phyloP scores from a whole-genome alignment of 2,329 filamentous ascomycete genomes.

The Orbilia quercus region DNA sequence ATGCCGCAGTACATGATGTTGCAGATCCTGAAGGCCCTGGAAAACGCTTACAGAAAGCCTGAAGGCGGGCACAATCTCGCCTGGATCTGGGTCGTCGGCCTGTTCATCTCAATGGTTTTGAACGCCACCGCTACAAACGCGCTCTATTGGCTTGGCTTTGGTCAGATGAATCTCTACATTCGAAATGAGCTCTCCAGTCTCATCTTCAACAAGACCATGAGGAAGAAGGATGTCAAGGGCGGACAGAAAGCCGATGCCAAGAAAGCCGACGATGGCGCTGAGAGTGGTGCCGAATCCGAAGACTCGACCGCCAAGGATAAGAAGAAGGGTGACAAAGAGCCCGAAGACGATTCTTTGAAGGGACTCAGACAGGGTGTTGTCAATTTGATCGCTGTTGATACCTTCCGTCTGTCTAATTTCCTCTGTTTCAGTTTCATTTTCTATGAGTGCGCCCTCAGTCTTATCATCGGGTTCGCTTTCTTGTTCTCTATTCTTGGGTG shows the following conservation, averaged over 20 bases:
- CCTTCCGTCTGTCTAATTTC: conserved; percentile 76
- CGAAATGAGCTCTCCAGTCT: conserved; percentile 76
- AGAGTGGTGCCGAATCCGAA: conserved; percentile 35
- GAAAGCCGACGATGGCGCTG: conserved; percentile 61
- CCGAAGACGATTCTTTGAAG: conserved; percentile 68
- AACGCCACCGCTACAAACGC: conserved; percentile 32
- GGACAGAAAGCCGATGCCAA: conserved; percentile 66
- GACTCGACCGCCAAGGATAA: conserved; percentile 61
- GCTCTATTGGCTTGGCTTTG: conserved; percentile 41
- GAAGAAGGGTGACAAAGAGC: conserved; percentile 62
- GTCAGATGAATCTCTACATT: conserved; percentile 67
- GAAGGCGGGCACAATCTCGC: conserved; percentile 67
- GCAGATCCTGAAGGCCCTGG: conserved; percentile 73
- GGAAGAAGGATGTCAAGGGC: conserved; percentile 79
- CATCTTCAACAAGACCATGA: conserved; percentile 80
- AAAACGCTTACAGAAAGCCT: conserved; percentile 67
- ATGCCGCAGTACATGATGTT: conserved; percentile 77
- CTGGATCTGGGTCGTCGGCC: conserved; percentile 75
- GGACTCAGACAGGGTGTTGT: conserved; percentile 77
- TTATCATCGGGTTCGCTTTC: conserved; percentile 75
- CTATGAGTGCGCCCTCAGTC: conserved; percentile 71
- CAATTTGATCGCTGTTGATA: conserved; percentile 82
- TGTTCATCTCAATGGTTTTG: conserved; percentile 72
- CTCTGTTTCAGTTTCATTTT: conserved; percentile 75
- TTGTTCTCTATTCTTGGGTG: conserved; percentile 77